These are phyloP conservation scores for Petunia secreta DNA, from an alignment of 257 asterid genomes.

Conservation along the genomic window DNA sequence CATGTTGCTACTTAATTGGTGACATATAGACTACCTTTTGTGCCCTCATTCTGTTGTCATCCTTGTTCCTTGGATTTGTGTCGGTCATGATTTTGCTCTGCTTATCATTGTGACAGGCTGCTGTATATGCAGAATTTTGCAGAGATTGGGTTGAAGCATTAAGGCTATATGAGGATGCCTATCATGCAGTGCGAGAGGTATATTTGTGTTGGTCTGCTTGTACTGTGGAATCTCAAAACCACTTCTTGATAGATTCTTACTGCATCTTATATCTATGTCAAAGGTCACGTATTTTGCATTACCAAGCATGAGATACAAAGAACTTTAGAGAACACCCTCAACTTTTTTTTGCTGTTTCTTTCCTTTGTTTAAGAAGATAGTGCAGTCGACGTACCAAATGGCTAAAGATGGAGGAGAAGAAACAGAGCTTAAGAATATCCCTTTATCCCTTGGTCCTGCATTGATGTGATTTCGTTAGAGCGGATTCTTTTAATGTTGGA, in stretches of 20 bases:
- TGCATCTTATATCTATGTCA: background rate
- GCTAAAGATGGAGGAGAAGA: background rate
- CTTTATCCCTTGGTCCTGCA: background rate
- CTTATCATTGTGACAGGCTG: constrained; percentile 81
- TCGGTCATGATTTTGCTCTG: constrained; percentile 48
- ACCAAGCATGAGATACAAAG: constrained; percentile 8
- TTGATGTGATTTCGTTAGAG: constrained; percentile 13
- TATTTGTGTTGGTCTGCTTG: constrained; percentile 14
- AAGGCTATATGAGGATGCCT: constrained; percentile 87
- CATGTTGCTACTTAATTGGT: constrained; percentile 1
- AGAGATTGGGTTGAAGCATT: constrained; percentile 97
- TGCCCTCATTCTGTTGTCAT: background rate
- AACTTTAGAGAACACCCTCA: background rate
- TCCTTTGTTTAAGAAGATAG: background rate
- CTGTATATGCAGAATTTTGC: constrained; percentile 94
- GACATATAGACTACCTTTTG: background rate
- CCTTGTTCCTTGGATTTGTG: constrained; percentile 30
- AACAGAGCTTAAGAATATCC: background rate
- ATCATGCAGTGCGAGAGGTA: constrained; percentile 88
- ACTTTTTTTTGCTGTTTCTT: background rate
- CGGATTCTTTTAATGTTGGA: background rate
- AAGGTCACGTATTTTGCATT: background rate
- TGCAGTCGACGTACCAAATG: constrained; percentile 10
- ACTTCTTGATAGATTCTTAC: background rate
- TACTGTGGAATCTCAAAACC: background rate